Evolutionary conservation across 1,139 yeast species (phyloP).

Genomic region (Zygosaccharomyces pseudobailii): DNA sequence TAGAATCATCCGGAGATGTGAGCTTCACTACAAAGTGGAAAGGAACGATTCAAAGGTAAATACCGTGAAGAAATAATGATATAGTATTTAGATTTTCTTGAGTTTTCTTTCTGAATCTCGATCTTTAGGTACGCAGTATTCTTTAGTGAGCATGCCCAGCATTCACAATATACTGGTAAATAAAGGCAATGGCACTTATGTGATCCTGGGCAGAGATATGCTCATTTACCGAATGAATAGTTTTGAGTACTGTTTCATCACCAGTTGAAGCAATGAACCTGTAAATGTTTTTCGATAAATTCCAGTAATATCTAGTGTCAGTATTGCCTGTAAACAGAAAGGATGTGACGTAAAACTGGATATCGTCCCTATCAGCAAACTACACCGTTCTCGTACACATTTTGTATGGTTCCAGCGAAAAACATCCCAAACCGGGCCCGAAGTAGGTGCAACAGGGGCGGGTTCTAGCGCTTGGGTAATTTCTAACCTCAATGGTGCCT

Average conservation of each 20-base stretch:
- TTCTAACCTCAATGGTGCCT: conserved; percentile 42
- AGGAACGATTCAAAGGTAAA: not conserved
- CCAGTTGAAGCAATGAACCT: conserved; percentile 38
- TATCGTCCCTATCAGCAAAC: conserved; percentile 19
- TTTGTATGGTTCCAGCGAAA: conserved; percentile 52
- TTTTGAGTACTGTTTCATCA: conserved; percentile 17
- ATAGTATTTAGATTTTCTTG: not conserved
- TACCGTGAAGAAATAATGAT: not conserved
- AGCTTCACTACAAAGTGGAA: conserved; percentile 3
- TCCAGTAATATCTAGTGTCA: conserved; percentile 78
- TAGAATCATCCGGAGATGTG: not conserved
- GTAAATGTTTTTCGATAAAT: conserved; percentile 64
- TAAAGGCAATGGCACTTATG: conserved; percentile 54
- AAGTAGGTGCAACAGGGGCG: conserved; percentile 50
- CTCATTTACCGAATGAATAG: conserved; percentile 59
- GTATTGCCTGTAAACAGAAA: conserved; percentile 75
- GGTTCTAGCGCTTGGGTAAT: conserved; percentile 42
- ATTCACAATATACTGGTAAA: conserved; percentile 47
- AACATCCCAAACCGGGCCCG: conserved; percentile 45
- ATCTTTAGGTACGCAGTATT: not conserved
- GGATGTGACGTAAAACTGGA: conserved; percentile 54
- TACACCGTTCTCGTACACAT: conserved; percentile 42
- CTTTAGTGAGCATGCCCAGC: conserved; percentile 17
- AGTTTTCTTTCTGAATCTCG: not conserved
- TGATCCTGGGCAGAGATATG: conserved; percentile 49